A percentile compares a stretch with the other conserved stretches of the same genome.
Conservation (phyloP, 2,329 filamentous ascomycete species). For the Ambrosiella cleistominuta region DNA sequence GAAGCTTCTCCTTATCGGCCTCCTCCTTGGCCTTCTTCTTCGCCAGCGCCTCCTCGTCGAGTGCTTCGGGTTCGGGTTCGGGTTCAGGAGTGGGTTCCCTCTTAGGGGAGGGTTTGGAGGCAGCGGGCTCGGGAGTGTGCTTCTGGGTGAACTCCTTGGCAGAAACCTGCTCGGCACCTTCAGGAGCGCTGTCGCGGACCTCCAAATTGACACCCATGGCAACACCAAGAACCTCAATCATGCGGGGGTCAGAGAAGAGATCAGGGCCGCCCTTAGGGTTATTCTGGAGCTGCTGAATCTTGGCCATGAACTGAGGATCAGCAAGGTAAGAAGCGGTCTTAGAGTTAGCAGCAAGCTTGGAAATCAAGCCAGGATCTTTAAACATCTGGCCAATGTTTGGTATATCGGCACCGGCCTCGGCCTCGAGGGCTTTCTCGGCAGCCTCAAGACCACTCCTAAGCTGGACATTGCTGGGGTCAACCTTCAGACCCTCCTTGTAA, state of each 20-base stretch:
- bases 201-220: conserved; percentile 85
- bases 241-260: conserved; percentile 74
- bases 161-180: conserved; percentile 23
- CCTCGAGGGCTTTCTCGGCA: conserved; percentile 75
- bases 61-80: conserved; percentile 46
- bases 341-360: conserved; percentile 84
- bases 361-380: conserved; percentile 73
- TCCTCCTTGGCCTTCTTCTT: conserved; percentile 84
- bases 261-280: conserved; percentile 67
- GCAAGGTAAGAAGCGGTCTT: conserved; percentile 72
- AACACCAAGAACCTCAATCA: conserved; percentile 87
- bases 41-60: conserved; percentile 68
- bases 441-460: conserved; percentile 75
- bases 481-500: conserved; percentile 85
- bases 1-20: conserved; percentile 84
- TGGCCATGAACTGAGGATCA: conserved; percentile 77
- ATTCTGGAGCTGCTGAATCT: conserved; percentile 62
- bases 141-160: conserved; percentile 14
- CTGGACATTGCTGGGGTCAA: conserved; percentile 80
- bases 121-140: conserved; percentile 23
- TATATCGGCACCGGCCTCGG: conserved; percentile 29
- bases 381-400: conserved; percentile 83
- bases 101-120: conserved; percentile 17
- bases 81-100: conserved; percentile 25
- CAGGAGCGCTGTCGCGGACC: conserved; percentile 22